A percentile compares a stretch with the other conserved stretches of the same genome.
Evolutionary conservation across 192 early-diverging fungal genomes (phyloP).

Genomic region (Powellomyces hirtus): DNA sequence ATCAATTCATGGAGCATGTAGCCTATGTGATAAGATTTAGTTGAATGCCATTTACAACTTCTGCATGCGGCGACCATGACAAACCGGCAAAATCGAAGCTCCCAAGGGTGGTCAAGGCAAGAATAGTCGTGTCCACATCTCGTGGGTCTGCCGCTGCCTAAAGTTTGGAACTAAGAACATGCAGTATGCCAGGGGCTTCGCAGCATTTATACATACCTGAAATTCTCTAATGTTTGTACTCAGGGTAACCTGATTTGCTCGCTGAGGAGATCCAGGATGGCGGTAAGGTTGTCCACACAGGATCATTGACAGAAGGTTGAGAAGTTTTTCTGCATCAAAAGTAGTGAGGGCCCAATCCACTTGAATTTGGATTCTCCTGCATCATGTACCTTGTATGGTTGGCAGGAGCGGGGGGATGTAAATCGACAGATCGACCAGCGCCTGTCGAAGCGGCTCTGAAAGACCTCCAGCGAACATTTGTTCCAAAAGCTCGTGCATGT

Average conservation of each 20-base stretch:
- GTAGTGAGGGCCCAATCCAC: background rate
- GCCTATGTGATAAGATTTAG: slow-evolving; percentile 23
- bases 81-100: slow-evolving; percentile 78
- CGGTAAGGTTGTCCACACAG: slow-evolving; percentile 78
- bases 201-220: too few relatives aligned
- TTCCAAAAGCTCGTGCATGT: slow-evolving; percentile 85
- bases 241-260: slow-evolving; percentile 16
- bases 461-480: slow-evolving; percentile 90
- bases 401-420: slow-evolving; percentile 80
- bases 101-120: slow-evolving; percentile 81
- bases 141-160: slow-evolving; percentile 50
- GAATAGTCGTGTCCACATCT: slow-evolving; percentile 71
- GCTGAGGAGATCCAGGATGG: slow-evolving; percentile 66
- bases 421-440: slow-evolving; percentile 74
- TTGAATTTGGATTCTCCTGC: background rate
- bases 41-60: slow-evolving; percentile 15
- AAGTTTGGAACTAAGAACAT: too few relatives aligned
- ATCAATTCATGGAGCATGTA: slow-evolving; percentile 87
- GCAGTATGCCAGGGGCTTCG: too few relatives aligned
- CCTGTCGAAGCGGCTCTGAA: slow-evolving; percentile 74
- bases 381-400: slow-evolving; percentile 74
- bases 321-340: slow-evolving; percentile 63
- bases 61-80: background rate
- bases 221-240: slow-evolving; percentile 14
- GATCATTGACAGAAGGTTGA: slow-evolving; percentile 86